Percentiles rank a stretch among this genome's conserved stretches.
Evolutionary conservation across 2,329 filamentous ascomycete species (phyloP).

Genomic region (Xylariales sp.): DNA sequence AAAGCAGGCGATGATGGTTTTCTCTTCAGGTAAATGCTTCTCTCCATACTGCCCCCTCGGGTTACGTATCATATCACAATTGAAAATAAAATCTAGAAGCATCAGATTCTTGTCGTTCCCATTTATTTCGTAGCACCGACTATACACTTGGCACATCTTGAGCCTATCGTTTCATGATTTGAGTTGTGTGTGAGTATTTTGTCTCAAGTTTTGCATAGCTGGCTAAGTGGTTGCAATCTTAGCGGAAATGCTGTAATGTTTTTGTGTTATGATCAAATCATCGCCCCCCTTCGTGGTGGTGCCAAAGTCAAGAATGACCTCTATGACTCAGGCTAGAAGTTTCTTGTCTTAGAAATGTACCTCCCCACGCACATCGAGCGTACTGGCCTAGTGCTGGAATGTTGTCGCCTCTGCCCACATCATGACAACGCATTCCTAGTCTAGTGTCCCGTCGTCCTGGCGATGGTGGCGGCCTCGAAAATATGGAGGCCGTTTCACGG

Average conservation of each 20-base stretch:
- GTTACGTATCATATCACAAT: slow-evolving; percentile 30
- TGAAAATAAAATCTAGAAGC: slow-evolving; percentile 37
- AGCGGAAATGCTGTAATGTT: slow-evolving; percentile 19
- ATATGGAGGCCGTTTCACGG: slow-evolving; percentile 1
- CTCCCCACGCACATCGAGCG: not conserved
- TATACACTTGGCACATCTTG: not conserved
- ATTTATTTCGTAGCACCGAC: not conserved
- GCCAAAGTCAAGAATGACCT: slow-evolving; percentile 7
- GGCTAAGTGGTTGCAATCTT: not conserved
- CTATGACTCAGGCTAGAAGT: not conserved
- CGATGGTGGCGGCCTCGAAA: slow-evolving; percentile 2
- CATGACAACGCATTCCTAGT: slow-evolving; percentile 36
- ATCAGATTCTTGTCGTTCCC: not conserved
- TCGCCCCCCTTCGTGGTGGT: not conserved
- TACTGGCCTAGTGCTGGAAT: slow-evolving; percentile 26
- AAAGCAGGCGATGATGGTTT: slow-evolving; percentile 20
- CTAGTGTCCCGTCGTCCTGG: not conserved
- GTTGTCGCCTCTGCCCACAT: not conserved
- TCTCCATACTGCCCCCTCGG: slow-evolving; percentile 5
- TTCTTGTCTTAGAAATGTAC: slow-evolving; percentile 14
- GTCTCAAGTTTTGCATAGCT: not conserved
- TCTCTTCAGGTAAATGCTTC: slow-evolving; percentile 46
- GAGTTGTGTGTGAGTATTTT: not conserved
- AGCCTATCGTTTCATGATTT: not conserved
- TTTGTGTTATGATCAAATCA: not conserved